Percentiles rank a stretch among this genome's conserved stretches.
phyloP scores from a whole-genome alignment of 139 green algal genomes.

The Chlamydomonas schloesseri region DNA sequence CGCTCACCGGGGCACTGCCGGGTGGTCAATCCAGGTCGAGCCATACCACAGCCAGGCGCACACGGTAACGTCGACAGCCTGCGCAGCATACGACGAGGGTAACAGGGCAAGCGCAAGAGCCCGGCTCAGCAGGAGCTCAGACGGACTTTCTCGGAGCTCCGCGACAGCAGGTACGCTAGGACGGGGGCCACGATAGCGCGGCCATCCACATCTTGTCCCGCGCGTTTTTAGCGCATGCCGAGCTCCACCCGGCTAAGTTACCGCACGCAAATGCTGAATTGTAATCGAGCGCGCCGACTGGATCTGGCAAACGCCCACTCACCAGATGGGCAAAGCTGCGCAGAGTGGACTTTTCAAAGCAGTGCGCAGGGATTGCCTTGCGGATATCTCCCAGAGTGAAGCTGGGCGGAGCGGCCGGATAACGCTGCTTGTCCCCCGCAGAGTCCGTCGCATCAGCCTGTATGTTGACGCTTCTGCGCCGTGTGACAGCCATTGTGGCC shows the following conservation, averaged over 20 bases:
- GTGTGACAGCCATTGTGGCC: conserved; percentile 3
- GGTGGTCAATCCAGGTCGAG: conserved; percentile 31
- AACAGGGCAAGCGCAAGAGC: not conserved
- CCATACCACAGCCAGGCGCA: conserved; percentile 12
- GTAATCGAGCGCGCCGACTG: not conserved
- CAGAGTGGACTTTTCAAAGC: conserved; percentile 78
- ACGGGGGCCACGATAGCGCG: too few species aligned
- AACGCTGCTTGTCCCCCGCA: not conserved
- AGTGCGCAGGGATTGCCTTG: conserved; percentile 86
- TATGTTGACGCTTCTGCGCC: not conserved
- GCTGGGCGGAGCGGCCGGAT: conserved; percentile 49
- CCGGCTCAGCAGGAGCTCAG: too few species aligned
- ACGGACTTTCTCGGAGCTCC: too few species aligned
- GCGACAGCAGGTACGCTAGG: too few species aligned
- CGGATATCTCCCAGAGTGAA: conserved; percentile 83
- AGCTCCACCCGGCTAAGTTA: not conserved
- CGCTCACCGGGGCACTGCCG: not conserved
- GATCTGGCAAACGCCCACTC: not conserved
- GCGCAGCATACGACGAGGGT: not conserved
- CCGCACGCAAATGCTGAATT: not conserved
- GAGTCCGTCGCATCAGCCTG: not conserved
- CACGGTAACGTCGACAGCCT: conserved; percentile 63
- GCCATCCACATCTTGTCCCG: too few species aligned
- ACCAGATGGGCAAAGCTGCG: conserved; percentile 74
- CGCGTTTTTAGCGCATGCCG: too few species aligned